phyloP scores from a whole-genome alignment of 805 yeast species.

The Pachysolen tannophilus region DNA sequence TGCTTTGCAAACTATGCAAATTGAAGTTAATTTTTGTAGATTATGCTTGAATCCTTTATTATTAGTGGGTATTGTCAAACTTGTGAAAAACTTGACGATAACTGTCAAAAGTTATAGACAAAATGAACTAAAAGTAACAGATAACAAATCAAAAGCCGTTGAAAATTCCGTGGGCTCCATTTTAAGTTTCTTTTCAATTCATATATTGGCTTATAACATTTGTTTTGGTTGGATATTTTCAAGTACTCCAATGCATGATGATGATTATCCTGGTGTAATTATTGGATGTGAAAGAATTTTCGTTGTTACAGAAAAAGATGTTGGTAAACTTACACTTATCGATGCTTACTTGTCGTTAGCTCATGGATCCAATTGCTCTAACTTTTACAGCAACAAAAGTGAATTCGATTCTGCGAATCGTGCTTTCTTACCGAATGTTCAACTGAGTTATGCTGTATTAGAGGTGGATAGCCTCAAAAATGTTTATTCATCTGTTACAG shows the following conservation, averaged over 20 bases:
- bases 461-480: conserved; percentile 20
- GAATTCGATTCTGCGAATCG: conserved; percentile 45
- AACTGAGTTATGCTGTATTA: conserved; percentile 36
- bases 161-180: conserved; percentile 14
- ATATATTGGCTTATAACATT: conserved; percentile 52
- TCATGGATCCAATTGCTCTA: conserved; percentile 43
- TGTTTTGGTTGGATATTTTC: conserved; percentile 74
- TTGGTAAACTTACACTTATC: conserved; percentile 61
- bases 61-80: conserved; percentile 29
- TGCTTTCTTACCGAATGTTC: conserved; percentile 64
- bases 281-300: conserved; percentile 71
- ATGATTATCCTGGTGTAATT: too few relatives aligned
- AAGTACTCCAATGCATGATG: conserved; percentile 42
- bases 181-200: conserved; percentile 40
- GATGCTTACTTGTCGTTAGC: conserved; percentile 71
- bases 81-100: conserved; percentile 20
- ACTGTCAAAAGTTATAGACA: background rate
- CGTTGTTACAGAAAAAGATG: conserved; percentile 48
- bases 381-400: conserved; percentile 38
- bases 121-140: background rate
- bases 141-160: background rate
- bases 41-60: conserved; percentile 48
- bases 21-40: conserved; percentile 53
- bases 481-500: conserved; percentile 45
- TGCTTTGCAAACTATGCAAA: conserved; percentile 37